Evolutionary conservation across 805 yeast species (phyloP).

Genomic region (Candida xiaguanensis): DNA sequence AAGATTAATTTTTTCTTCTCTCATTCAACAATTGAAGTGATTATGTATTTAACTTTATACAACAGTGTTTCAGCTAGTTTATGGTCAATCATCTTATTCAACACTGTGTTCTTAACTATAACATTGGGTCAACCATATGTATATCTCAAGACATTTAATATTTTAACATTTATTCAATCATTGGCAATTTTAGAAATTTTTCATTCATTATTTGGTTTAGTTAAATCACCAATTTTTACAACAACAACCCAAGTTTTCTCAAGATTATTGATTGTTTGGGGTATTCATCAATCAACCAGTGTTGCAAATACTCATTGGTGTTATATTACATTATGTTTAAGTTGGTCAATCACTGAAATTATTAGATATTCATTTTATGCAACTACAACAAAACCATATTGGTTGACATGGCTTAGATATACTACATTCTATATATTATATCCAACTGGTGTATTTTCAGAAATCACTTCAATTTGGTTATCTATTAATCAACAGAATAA

Average conservation of each 20-base stretch:
- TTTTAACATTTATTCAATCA: slow-evolving; percentile 68
- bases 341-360: slow-evolving; percentile 95
- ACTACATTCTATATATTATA: slow-evolving; percentile 77
- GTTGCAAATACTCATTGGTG: slow-evolving; percentile 59
- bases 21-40: too few relatives aligned
- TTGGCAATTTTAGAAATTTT: slow-evolving; percentile 77
- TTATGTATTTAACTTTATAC: slow-evolving; percentile 4
- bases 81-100: slow-evolving; percentile 40
- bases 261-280: slow-evolving; percentile 76
- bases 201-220: slow-evolving; percentile 76
- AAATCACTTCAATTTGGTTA: slow-evolving; percentile 62
- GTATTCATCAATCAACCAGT: slow-evolving; percentile 68
- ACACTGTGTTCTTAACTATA: slow-evolving; percentile 30
- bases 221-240: slow-evolving; percentile 79
- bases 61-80: slow-evolving; percentile 40
- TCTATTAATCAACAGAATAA: slow-evolving; percentile 75
- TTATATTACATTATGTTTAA: slow-evolving; percentile 64
- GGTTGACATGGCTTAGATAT: slow-evolving; percentile 73
- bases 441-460: slow-evolving; percentile 91
- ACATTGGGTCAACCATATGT: slow-evolving; percentile 61
- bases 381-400: slow-evolving; percentile 52
- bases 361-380: slow-evolving; percentile 89
- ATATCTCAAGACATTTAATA: slow-evolving; percentile 53
- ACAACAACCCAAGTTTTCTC: slow-evolving; percentile 87
- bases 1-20: too few relatives aligned